Base-by-base conservation (phyloP, 371 early-diverging fungal species). In the Blakeslea trispora region DNA sequence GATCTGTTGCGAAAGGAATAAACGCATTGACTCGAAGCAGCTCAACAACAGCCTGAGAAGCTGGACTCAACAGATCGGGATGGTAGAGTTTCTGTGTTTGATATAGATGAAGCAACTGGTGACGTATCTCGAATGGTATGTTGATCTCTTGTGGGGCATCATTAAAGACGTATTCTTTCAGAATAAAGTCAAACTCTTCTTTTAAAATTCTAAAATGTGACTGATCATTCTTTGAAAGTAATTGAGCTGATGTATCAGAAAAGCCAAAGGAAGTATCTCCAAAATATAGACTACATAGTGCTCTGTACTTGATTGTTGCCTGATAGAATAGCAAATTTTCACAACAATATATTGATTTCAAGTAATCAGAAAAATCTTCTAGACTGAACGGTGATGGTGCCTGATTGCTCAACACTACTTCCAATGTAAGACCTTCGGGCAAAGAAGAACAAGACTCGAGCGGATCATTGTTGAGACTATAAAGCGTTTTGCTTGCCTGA, bases 131-230 rank as follows among this genome's bases (percentile, higher is more conserved):
- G 39, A 61, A 68, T 1, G 68, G 75, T 35, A 75, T 72, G 23
- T 75, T 75, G 47, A 75, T 69, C 53, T 75, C 75, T 55, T 70
- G 72, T 6, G 64, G 56, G 17, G 75, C 65, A 45, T 75, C 66
- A 43, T 56, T 59, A 10, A 68, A 44, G 13, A 75, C 63, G 34
- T 65, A 72, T 0, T 54, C 54, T 34, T 61, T 48, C 1, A 75
- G 39, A 1, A 75, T 75, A 28, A 47, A 46, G 15, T 72, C 55
- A 40, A 75, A 75, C 41, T 66, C 63, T 19, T 57, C 47, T 28
- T 61, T 61, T 17, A 75, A 44, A 0, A 50, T 59, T 5, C 66
- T 61, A 43, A 72, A 75, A 39, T 61, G 58, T 2, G 62, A 39
- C 8, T 34, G 44, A 11, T 72, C 62, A 46, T 68, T 53, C 5